phyloP scores from a whole-genome alignment of 345 rosid species.

The Populus euphratica region DNA sequence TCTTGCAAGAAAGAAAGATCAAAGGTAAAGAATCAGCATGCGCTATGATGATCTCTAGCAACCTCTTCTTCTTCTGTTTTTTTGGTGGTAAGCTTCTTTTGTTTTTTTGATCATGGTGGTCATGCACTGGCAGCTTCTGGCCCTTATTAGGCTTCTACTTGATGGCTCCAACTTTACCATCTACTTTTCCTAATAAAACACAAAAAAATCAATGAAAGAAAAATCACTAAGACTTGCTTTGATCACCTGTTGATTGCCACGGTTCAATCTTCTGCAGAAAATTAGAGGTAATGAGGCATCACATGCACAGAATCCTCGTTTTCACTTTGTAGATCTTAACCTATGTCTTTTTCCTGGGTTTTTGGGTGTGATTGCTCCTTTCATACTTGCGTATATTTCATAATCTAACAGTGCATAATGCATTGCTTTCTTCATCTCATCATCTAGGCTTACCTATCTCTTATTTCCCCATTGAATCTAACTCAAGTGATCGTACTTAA shows the following conservation, averaged over 20 bases:
- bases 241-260: neutral
- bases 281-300: neutral
- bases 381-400: neutral
- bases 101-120: neutral
- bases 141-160: neutral
- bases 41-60: neutral
- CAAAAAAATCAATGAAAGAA: neutral
- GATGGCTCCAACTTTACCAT: neutral
- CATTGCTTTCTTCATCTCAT: neutral
- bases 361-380: neutral
- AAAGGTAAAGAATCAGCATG: slow-evolving; percentile 3
- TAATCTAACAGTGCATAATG: neutral
- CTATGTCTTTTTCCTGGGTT: neutral
- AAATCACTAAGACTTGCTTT: neutral
- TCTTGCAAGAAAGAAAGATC: neutral
- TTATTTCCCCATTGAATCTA: neutral
- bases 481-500: neutral
- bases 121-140: neutral
- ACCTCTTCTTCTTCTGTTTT: neutral
- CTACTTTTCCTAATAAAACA: neutral
- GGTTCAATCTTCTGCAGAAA: neutral
- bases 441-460: slow-evolving; percentile 5
- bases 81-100: neutral
- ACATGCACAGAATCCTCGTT: neutral
- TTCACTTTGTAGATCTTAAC: neutral